phyloP scores from a whole-genome alignment of 805 yeast genomes.

The Yamadazyma phyllophila region DNA sequence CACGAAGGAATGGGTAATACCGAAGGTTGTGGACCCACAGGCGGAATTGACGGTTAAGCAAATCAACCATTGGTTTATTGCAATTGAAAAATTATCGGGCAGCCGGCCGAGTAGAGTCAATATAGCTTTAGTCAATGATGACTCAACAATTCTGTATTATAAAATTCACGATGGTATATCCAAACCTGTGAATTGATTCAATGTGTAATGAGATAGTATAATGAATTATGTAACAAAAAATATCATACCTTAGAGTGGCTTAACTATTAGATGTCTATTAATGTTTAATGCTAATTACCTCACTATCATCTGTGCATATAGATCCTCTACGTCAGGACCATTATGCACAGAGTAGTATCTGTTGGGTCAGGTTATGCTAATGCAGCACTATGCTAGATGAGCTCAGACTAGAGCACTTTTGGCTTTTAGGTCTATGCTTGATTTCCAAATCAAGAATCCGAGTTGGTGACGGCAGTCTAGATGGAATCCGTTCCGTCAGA shows the following conservation, averaged over 20 bases:
- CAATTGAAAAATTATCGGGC: conserved; percentile 16
- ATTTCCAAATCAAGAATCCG: conserved; percentile 11
- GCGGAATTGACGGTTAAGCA: conserved; percentile 32
- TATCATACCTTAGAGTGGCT: too few species aligned
- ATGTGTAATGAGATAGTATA: neutral
- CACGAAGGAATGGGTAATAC: conserved; percentile 42
- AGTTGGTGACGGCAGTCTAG: conserved; percentile 13
- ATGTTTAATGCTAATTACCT: too few species aligned
- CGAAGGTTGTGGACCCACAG: conserved; percentile 24
- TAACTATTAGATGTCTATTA: too few species aligned
- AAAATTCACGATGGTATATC: conserved; percentile 63
- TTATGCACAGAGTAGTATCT: too few species aligned
- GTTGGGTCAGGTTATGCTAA: neutral
- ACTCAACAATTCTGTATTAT: conserved; percentile 71
- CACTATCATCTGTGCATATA: too few species aligned
- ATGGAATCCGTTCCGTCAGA: neutral
- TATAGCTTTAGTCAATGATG: conserved; percentile 57
- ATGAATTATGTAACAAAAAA: neutral
- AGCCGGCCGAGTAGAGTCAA: conserved; percentile 46
- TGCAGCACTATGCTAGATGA: neutral
- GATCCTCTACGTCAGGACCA: too few species aligned
- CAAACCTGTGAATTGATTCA: conserved; percentile 40
- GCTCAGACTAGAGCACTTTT: neutral
- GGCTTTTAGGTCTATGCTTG: conserved; percentile 9
- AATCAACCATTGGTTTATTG: conserved; percentile 40